phyloP scores from a whole-genome alignment of 1,284 basidiomycete genomes.

The Marasmius tenuissimus region DNA sequence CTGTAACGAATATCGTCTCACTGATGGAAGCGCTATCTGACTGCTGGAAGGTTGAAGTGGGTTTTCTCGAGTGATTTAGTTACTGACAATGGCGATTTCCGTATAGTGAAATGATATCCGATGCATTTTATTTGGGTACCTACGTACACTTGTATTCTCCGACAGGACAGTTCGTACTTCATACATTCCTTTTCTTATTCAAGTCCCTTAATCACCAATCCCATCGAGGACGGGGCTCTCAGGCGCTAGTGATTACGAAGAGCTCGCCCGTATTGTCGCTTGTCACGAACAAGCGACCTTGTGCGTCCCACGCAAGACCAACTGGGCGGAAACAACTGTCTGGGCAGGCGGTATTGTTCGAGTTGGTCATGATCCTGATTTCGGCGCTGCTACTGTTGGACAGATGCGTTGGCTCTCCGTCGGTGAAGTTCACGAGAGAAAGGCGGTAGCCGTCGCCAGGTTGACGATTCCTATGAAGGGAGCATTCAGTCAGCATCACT shows the following conservation, averaged over 20 bases:
- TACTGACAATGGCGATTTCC: too few relatives aligned
- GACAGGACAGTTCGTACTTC: too few relatives aligned
- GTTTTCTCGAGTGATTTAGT: too few relatives aligned
- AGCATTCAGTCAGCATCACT: neutral
- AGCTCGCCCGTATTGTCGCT: neutral
- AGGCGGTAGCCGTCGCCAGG: neutral
- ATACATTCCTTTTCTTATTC: too few relatives aligned
- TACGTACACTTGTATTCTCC: too few relatives aligned
- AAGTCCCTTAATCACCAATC: too few relatives aligned
- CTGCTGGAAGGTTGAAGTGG: too few relatives aligned
- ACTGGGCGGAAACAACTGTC: slow-evolving; percentile 1
- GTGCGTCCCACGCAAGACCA: neutral
- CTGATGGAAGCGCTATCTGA: too few relatives aligned
- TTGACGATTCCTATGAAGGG: neutral
- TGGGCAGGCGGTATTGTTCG: neutral
- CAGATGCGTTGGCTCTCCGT: neutral
- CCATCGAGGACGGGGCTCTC: neutral
- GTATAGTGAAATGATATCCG: too few relatives aligned
- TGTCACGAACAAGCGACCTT: neutral
- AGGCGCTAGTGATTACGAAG: neutral
- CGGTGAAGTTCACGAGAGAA: neutral
- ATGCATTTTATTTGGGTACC: too few relatives aligned
- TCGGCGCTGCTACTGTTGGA: neutral
- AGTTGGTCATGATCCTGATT: neutral
- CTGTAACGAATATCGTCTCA: too few relatives aligned